Conservation (phyloP, 176 grass and related monocot genomes). For the Typha latifolia region DNA sequence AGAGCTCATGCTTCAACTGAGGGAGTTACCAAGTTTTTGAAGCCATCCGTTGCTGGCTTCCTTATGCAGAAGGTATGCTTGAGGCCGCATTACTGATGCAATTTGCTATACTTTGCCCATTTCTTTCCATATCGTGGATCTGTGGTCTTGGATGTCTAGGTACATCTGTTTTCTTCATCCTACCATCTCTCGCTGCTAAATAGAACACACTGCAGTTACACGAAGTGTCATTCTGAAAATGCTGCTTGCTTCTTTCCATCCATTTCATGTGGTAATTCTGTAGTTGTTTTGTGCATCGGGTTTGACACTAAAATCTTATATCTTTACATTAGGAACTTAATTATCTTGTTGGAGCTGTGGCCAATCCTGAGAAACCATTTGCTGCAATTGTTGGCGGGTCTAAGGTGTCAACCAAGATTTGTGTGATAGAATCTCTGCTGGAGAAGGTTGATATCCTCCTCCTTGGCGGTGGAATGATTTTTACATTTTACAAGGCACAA, state of each 20-base stretch:
- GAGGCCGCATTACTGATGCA: not conserved
- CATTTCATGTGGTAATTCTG: not conserved
- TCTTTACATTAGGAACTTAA: conserved; percentile 30
- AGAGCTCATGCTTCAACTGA: conserved; percentile 44
- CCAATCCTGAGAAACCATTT: conserved; percentile 33
- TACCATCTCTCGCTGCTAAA: too few relatives aligned
- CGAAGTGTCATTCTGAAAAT: too few relatives aligned
- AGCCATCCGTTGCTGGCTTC: conserved; percentile 38
- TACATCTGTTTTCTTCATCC: too few relatives aligned
- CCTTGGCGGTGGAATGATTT: conserved; percentile 45
- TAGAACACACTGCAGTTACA: too few relatives aligned
- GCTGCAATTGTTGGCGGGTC: conserved; percentile 43
- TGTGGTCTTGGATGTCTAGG: too few relatives aligned
- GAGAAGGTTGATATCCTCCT: conserved; percentile 40
- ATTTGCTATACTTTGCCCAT: not conserved
- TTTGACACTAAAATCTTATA: not conserved
- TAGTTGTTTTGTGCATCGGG: not conserved
- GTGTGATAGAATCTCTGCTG: conserved; percentile 39
- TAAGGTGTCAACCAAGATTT: conserved; percentile 41
- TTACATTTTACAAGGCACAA: conserved; percentile 46
- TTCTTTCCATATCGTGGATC: not conserved
- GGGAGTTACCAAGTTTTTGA: conserved; percentile 40
- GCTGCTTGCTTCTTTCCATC: too few relatives aligned
- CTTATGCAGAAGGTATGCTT: conserved; percentile 39
- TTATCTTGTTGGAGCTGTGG: conserved; percentile 39